phyloP scores from a whole-genome alignment of 495 filamentous ascomycete genomes.

The Hypoxylon perforatum region DNA sequence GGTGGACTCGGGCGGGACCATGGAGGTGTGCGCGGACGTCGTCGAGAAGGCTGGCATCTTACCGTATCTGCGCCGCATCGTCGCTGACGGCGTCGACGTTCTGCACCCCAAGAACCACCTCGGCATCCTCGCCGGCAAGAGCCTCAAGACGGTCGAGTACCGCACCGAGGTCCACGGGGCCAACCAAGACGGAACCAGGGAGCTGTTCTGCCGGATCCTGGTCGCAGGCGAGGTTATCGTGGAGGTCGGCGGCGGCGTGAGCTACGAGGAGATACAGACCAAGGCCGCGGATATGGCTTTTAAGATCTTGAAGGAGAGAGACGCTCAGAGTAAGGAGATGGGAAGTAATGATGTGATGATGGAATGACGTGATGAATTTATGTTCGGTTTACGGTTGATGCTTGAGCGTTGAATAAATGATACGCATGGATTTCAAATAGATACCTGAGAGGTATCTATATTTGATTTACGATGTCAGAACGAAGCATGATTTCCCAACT shows the following conservation, averaged over 20 bases:
- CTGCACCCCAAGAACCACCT: constrained; percentile 80
- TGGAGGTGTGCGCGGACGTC: constrained; percentile 66
- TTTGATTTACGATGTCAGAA: no score
- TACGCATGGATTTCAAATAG: background rate
- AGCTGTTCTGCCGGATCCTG: constrained; percentile 60
- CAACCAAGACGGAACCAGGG: constrained; percentile 31
- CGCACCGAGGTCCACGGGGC: constrained; percentile 38
- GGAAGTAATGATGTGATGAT: background rate
- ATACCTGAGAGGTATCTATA: no score
- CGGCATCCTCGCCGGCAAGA: constrained; percentile 62
- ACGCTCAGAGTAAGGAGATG: background rate
- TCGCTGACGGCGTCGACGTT: constrained; percentile 69
- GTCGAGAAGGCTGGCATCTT: constrained; percentile 73
- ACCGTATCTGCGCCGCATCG: constrained; percentile 67
- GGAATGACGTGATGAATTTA: background rate
- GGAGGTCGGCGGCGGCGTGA: constrained; percentile 58
- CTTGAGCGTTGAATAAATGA: background rate
- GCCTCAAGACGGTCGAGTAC: constrained; percentile 63
- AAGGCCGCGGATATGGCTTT: constrained; percentile 65
- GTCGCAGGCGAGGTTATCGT: constrained; percentile 62
- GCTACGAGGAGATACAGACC: constrained; percentile 65
- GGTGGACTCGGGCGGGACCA: constrained; percentile 74
- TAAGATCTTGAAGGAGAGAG: constrained; percentile 21
- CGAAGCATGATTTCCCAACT: no score
- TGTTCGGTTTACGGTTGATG: background rate